phyloP scores from a whole-genome alignment of 2,329 filamentous ascomycete species.

The Corniculantispora saksenae region DNA sequence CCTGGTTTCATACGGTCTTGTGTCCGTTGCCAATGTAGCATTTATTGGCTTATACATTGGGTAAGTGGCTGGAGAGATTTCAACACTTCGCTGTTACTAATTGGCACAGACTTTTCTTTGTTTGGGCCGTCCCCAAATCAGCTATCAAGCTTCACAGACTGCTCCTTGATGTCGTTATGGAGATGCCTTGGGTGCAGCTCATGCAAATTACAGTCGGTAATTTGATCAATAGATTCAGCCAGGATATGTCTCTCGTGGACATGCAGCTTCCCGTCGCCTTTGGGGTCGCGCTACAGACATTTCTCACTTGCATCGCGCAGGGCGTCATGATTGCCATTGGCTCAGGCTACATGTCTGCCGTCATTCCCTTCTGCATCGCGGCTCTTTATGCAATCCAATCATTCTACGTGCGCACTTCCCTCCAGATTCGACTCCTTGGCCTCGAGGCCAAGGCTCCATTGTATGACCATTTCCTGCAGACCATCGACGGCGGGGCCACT shows the following conservation, averaged over 20 bases:
- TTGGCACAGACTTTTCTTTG: not conserved
- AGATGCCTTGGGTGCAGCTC: conserved; percentile 20
- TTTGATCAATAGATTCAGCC: conserved; percentile 35
- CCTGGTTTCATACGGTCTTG: not conserved
- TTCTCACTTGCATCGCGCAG: conserved; percentile 38
- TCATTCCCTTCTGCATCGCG: conserved; percentile 39
- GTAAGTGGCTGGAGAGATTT: not conserved
- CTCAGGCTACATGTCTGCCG: conserved; percentile 39
- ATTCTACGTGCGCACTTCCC: conserved; percentile 49
- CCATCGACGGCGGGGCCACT: conserved; percentile 44
- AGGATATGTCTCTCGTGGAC: conserved; percentile 38
- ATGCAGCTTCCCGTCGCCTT: conserved; percentile 30
- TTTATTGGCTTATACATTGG: conserved; percentile 20
- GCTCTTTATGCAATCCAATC: conserved; percentile 43
- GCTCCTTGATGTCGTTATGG: conserved; percentile 31
- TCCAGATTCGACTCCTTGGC: conserved; percentile 49
- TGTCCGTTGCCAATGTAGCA: conserved; percentile 4
- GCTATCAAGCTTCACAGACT: conserved; percentile 8
- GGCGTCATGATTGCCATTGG: conserved; percentile 41
- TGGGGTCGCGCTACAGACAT: not conserved
- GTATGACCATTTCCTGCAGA: conserved; percentile 49
- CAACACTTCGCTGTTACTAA: not conserved
- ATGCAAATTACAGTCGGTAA: conserved; percentile 31
- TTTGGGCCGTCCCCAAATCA: conserved; percentile 10
- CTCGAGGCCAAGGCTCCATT: conserved; percentile 48